Conservation (phyloP, 108 stramenopile genomes). For the Mediolabrus comicus region DNA sequence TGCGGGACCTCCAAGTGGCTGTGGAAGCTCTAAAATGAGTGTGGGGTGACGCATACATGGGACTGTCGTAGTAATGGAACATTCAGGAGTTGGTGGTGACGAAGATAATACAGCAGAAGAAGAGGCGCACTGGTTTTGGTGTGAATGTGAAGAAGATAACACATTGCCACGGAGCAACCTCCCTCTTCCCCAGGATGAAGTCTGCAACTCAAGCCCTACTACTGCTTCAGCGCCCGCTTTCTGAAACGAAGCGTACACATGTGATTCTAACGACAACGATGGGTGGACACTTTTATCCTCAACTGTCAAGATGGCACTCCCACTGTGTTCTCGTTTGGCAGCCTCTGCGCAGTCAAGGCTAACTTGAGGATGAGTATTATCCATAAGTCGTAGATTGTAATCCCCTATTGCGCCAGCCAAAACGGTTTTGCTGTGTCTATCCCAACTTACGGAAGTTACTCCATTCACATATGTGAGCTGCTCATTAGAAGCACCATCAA, state of each 20-base stretch:
- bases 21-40: constrained; percentile 50
- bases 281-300: neutral
- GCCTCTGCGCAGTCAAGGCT: constrained; percentile 14
- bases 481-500: neutral
- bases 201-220: constrained; percentile 6
- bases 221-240: neutral
- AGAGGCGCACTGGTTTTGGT: neutral
- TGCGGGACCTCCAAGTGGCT: constrained; percentile 51
- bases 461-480: constrained; percentile 39
- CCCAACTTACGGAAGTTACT: constrained; percentile 71
- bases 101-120: neutral
- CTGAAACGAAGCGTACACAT: neutral
- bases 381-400: constrained; percentile 50
- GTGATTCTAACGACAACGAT: neutral
- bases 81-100: neutral
- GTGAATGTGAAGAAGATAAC: constrained; percentile 5
- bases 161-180: constrained; percentile 12
- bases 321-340: neutral
- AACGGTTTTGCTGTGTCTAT: constrained; percentile 52
- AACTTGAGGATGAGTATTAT: constrained; percentile 67
- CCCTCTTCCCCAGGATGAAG: constrained; percentile 15
- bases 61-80: neutral
- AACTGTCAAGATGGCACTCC: neutral
- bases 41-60: constrained; percentile 29
- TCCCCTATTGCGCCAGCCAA: constrained; percentile 59